Evolutionary conservation across 1,284 basidiomycete species (phyloP).

Genomic region (Microbotryum saponariae): DNA sequence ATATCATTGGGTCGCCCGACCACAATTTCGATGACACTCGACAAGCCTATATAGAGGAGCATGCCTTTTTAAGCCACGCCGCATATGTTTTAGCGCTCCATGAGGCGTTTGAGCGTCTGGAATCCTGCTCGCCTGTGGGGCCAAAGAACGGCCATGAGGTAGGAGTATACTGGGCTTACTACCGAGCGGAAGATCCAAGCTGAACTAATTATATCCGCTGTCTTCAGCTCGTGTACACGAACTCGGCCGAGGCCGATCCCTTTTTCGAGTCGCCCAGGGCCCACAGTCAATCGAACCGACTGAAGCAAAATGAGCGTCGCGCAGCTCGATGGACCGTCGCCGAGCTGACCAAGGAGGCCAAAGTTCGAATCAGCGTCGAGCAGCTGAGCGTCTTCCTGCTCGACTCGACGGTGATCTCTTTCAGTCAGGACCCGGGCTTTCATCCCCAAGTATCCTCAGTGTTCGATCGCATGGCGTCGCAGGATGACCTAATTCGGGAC

Average conservation of each 20-base stretch:
- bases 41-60: neutral
- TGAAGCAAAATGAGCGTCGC: constrained; percentile 10
- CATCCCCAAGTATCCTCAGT: constrained; percentile 14
- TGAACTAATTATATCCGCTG: too few relatives aligned
- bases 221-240: too few relatives aligned
- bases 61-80: constrained; percentile 2
- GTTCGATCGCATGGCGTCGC: constrained; percentile 18
- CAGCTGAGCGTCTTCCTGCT: constrained; percentile 23
- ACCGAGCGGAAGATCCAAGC: too few relatives aligned
- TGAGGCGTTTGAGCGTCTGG: constrained; percentile 5
- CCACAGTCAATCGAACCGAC: neutral
- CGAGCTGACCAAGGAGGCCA: constrained; percentile 18
- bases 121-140: too few relatives aligned
- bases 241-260: too few relatives aligned
- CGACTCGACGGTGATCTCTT: constrained; percentile 16
- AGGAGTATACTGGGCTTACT: too few relatives aligned
- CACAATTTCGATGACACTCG: neutral
- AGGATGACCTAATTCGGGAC: constrained; percentile 20
- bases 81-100: constrained; percentile 5
- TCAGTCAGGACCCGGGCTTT: constrained; percentile 24
- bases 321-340: constrained; percentile 19
- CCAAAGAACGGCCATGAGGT: too few relatives aligned
- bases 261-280: too few relatives aligned
- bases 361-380: constrained; percentile 28
- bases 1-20: constrained; percentile 3